Evolutionary conservation across 164 flowering plant genomes (phyloP), one percentile per base, ranked within the genome.

Genomic region (Dillenia suffruticosa): DNA sequence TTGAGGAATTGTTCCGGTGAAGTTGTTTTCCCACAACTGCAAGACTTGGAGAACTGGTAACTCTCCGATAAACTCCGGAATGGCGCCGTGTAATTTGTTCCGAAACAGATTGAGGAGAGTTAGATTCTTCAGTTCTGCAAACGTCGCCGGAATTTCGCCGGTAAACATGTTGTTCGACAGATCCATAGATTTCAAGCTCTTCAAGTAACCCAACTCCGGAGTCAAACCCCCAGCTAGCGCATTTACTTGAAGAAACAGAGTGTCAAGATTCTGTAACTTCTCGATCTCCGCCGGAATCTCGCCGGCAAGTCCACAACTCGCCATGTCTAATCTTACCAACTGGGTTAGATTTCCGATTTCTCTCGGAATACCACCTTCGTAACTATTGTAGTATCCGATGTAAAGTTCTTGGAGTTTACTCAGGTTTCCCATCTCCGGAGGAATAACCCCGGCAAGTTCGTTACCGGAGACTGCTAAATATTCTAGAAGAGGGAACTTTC

Each of bases 21-120:
- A 87, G 62, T 90, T 95, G 61, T 95, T 95, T 66, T 92, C 97
- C 99, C 97, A 95, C 3, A 95, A 70, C 83, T 92, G 97, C 68
- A 95, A 57, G 7, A 92, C 99, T 75, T 95, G 87, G 24, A 95
- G 72, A 67, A 72, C 65, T 50, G 97, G 97, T 65, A 90, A 55
- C 11, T 88, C 97, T 0, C 82, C 94, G 24, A 95, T 74, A 45
- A 90, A 90, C 49, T 75, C 89, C 11, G 99, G 99, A 7, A 95
- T 83, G 32, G 86, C 70, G 0, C 99, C 97, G 71, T 90, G 82
- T 3, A 95, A 79, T 77, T 79, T 84, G 81, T 95, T 95, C 40
- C 97, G 65, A 61, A 95, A 92, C 16, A 95, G 79, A 65, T 92
- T 92, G 70, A 95, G 50, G 5, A 92, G 82, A 3, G 99, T 92